Evolutionary conservation across 2,329 filamentous ascomycete species (phyloP).

Genomic region (Biscogniauxia marginata): DNA sequence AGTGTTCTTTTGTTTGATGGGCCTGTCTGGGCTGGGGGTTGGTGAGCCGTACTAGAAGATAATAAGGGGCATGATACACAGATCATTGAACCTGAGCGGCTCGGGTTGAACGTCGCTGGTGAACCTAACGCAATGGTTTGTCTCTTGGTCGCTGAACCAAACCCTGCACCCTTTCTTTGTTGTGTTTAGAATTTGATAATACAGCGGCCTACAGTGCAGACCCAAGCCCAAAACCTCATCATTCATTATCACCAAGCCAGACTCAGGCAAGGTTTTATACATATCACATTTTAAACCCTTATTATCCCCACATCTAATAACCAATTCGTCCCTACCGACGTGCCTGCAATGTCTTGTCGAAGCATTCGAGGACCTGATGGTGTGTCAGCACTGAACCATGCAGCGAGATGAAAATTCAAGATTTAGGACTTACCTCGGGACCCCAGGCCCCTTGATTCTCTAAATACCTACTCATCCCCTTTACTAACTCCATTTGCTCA

Average conservation of each 20-base stretch:
- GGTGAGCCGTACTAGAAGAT: too few relatives aligned
- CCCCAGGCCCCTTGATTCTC: conserved; percentile 59
- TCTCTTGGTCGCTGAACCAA: too few relatives aligned
- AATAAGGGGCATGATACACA: too few relatives aligned
- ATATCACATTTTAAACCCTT: neutral
- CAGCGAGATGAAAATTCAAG: neutral
- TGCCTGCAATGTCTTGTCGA: conserved; percentile 33
- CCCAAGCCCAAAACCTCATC: conserved; percentile 9
- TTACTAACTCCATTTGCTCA: conserved; percentile 82
- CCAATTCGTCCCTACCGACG: conserved; percentile 21
- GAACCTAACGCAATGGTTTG: too few relatives aligned
- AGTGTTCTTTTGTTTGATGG: too few relatives aligned
- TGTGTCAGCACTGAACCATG: neutral
- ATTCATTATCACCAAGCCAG: conserved; percentile 19
- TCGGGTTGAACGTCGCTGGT: too few relatives aligned
- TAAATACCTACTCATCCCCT: conserved; percentile 61
- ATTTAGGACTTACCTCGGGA: conserved; percentile 35
- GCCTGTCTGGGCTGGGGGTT: too few relatives aligned
- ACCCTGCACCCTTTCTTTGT: neutral
- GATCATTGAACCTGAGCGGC: too few relatives aligned
- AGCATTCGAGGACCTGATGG: conserved; percentile 33
- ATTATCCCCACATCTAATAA: conserved; percentile 5
- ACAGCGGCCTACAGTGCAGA: neutral
- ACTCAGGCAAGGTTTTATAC: conserved; percentile 14
- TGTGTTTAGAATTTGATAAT: neutral